Evolutionary conservation across 2,329 filamentous ascomycete genomes (phyloP).

Genomic region (Grosmannia serpens): DNA sequence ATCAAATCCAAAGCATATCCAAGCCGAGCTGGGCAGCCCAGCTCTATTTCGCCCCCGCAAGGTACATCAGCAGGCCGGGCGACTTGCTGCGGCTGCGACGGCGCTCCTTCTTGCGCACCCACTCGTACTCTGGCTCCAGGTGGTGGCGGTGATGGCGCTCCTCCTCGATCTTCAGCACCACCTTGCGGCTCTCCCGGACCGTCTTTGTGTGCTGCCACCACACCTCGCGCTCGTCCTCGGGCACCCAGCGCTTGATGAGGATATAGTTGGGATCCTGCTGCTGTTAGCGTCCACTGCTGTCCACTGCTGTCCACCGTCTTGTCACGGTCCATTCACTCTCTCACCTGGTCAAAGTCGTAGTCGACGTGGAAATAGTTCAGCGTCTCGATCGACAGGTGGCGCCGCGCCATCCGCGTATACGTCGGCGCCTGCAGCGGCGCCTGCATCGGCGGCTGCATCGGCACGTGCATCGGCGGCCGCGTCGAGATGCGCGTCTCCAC

Average conservation of each 20-base stretch:
- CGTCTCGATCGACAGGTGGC: constrained; percentile 51
- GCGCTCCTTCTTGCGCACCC: constrained; percentile 46
- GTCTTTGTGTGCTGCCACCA: constrained; percentile 61
- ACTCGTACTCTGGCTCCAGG: constrained; percentile 35
- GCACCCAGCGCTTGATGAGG: constrained; percentile 60
- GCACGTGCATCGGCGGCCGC: not conserved
- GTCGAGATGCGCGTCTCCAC: constrained; percentile 5
- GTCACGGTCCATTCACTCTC: constrained; percentile 10
- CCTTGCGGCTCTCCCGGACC: constrained; percentile 45
- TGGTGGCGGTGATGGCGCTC: constrained; percentile 29
- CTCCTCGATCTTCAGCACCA: constrained; percentile 35
- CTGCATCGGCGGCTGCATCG: not conserved
- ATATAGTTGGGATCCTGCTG: constrained; percentile 56
- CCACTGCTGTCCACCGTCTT: not conserved
- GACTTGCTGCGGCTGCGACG: constrained; percentile 46
- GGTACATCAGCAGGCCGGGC: constrained; percentile 43
- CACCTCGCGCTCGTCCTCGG: constrained; percentile 57
- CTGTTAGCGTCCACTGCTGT: constrained; percentile 20
- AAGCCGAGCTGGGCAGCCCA: not conserved
- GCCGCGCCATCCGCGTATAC: constrained; percentile 52
- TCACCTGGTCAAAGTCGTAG: constrained; percentile 44
- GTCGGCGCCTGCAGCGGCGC: constrained; percentile 24
- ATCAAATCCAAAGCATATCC: not conserved
- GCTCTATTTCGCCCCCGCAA: constrained; percentile 33
- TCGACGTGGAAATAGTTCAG: constrained; percentile 43